phyloP scores from a whole-genome alignment of 1,284 basidiomycete genomes.

The Papiliotrema flavescens region DNA sequence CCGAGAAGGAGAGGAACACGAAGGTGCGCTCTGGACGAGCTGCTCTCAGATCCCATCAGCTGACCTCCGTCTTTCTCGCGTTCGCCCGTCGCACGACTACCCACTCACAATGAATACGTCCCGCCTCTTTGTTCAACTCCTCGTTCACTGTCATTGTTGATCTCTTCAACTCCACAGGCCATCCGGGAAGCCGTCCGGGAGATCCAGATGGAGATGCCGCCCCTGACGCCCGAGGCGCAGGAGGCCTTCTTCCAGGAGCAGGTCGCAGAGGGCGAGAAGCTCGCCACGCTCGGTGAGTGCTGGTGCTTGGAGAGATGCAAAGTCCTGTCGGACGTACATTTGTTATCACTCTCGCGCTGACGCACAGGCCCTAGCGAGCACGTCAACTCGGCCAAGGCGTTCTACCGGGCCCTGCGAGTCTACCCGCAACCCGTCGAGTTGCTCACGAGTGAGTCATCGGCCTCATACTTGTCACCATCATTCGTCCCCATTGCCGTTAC shows the following conservation, averaged over 20 bases:
- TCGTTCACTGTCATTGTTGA: not conserved
- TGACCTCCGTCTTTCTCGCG: slow-evolving; percentile 1
- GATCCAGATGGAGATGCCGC: slow-evolving; percentile 52
- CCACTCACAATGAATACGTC: slow-evolving; percentile 3
- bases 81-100: not conserved
- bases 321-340: too few species aligned
- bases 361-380: slow-evolving; percentile 66
- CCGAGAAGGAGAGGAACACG: slow-evolving; percentile 49
- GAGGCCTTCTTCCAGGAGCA: slow-evolving; percentile 89
- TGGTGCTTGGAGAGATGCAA: too few species aligned
- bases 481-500: not conserved
- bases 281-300: slow-evolving; percentile 68
- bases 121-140: not conserved
- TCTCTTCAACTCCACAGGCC: slow-evolving; percentile 39
- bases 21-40: slow-evolving; percentile 24
- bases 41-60: not conserved
- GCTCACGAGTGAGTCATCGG: slow-evolving; percentile 58
- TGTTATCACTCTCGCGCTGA: slow-evolving; percentile 5
- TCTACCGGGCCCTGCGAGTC: slow-evolving; percentile 89
- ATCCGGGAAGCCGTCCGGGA: slow-evolving; percentile 23
- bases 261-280: slow-evolving; percentile 80
- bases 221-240: slow-evolving; percentile 65
- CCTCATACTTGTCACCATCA: not conserved
- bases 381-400: slow-evolving; percentile 78
- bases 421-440: slow-evolving; percentile 92